Evolutionary conservation across 129 eudicot genomes (phyloP), one percentile per base, ranked within the genome.

Genomic region (Helichrysum umbraculigerum): DNA sequence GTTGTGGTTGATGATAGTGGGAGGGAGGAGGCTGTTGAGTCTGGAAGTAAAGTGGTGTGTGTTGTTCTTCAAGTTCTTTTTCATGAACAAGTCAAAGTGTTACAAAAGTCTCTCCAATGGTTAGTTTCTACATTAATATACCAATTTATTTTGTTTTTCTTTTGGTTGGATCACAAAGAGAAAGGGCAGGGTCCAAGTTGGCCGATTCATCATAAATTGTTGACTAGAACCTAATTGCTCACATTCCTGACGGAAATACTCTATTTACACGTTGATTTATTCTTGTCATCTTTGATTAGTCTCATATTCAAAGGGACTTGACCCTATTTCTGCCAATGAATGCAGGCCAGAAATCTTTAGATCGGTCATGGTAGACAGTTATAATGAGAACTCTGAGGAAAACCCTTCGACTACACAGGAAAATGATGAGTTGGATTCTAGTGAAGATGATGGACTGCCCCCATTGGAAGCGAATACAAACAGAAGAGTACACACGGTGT

Each of bases 1-100:
- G 92, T 94, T 22, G 94, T 91, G 76, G 94, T 89, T 79, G 96
- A 94, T 83, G 99, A 87, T 72, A 91, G 90, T 84, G 93, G 97
- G 59, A 89, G 99, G 72, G 94, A 81, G 79, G 94, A 87, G 77
- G 97, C 97, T 28, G 78, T 83, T 35, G 97, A 87, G 75, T 83
- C 87, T 67, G 97, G 99, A 68, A 83, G 97, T 57, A 94, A 94
- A 81, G 97, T 94, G 77, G 86, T 80, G 0, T 90, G 96, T 76
- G 82, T 94, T 54, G 93, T 94, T 68, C 81, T 83, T 59, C 97
- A 86, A 82, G 97, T 94, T 72, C 97, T 94, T 72, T 94, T 84
- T 67, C 82, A 87, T 62, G 96, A 84, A 67, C 98, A 89, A 86
- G 86, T 89, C 60, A 88, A 85, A 29, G 57, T 62, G 67, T 90